Evolutionary conservation across 2,329 filamentous ascomycete species (phyloP), one percentile per base, ranked within the genome.

Genomic region (Sarocladium brachiariae): DNA sequence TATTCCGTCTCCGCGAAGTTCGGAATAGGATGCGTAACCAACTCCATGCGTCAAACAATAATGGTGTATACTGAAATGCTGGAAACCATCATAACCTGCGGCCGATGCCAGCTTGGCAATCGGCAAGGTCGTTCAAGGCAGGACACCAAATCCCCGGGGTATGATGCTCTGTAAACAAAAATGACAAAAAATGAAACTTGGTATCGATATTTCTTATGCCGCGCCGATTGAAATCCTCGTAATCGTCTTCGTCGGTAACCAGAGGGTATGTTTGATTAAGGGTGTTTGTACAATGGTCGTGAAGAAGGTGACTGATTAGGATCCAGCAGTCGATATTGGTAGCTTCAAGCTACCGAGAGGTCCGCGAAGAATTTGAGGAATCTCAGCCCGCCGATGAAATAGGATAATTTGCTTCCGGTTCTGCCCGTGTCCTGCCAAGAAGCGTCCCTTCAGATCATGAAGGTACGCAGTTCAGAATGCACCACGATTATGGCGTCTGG

Each of bases 381-480:
- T 30, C 64, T 65, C 63, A 65, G 67, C 62, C 63, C 62, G 61
- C 59, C 59, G 57, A 65, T 60, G 64, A 61, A 59, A 62, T 61
- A 72, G 65, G 68, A 74, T 75, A 69, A 68, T 71, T 62, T 34
- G 41, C 27, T 56, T 57, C 58, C 51, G 45, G 37, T 62, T 63
- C 61, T 64, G 62, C 50, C 61, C 67, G 67, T 73, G 70, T 66
- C 70, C 33, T 67, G 71, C 73, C 73, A 76, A 74, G 70, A 76
- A 72, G 66, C 70, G 67, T 67, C 68, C 27, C 65, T 65, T 70
- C 31, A 49, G 13, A 10, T 37, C 33, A 31, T 37, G 30, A 24
- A 60, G 55, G 63, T 23, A 25, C 39, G 61, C 63, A 65, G 54
- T 60, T 64, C 61, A 64, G 59, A 59, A 59, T 61, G 63, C 66